These are phyloP conservation scores for Sporothrix sp. DNA, from an alignment of 2,329 filamentous ascomycete species.

Conservation along the genomic window DNA sequence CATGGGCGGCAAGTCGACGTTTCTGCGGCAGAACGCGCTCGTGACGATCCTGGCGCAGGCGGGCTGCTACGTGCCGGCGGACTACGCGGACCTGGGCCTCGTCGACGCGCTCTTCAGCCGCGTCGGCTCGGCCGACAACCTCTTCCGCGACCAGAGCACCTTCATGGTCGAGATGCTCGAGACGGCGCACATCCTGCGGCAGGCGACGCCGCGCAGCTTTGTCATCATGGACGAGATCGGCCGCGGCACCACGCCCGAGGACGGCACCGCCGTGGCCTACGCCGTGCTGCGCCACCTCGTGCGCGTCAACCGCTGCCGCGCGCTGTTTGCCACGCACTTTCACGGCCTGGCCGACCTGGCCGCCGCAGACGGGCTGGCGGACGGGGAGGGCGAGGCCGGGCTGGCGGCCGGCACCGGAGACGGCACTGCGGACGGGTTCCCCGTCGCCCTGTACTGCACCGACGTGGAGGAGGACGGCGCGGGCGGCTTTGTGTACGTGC, in stretches of 20 bases:
- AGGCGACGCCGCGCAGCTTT: slow-evolving; percentile 75
- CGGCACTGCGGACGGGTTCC: too few species aligned
- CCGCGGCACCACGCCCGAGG: slow-evolving; percentile 84
- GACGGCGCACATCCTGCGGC: slow-evolving; percentile 78
- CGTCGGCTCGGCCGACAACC: slow-evolving; percentile 85
- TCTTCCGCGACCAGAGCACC: slow-evolving; percentile 91
- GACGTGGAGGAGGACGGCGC: slow-evolving; percentile 67
- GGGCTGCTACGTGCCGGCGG: slow-evolving; percentile 84
- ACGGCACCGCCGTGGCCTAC: slow-evolving; percentile 82
- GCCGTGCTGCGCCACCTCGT: slow-evolving; percentile 80
- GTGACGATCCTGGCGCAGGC: slow-evolving; percentile 90
- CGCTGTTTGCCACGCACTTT: slow-evolving; percentile 92
- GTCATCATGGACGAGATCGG: slow-evolving; percentile 99
- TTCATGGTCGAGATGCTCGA: slow-evolving; percentile 99
- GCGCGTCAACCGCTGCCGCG: slow-evolving; percentile 64
- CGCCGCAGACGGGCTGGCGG: slow-evolving; percentile 35
- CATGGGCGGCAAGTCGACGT: slow-evolving; percentile 97
- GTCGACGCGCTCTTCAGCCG: slow-evolving; percentile 96
- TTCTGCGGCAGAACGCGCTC: slow-evolving; percentile 87
- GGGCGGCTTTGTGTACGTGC: slow-evolving; percentile 74
- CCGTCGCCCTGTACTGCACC: slow-evolving; percentile 73
- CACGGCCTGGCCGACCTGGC: slow-evolving; percentile 76
- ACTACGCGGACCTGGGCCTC: slow-evolving; percentile 74
- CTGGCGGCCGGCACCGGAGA: slow-evolving; percentile 19
- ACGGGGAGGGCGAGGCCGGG: slow-evolving; percentile 17